Base-by-base conservation (phyloP, 148 eudicot species). In the Vaccinium corymbosum region DNA sequence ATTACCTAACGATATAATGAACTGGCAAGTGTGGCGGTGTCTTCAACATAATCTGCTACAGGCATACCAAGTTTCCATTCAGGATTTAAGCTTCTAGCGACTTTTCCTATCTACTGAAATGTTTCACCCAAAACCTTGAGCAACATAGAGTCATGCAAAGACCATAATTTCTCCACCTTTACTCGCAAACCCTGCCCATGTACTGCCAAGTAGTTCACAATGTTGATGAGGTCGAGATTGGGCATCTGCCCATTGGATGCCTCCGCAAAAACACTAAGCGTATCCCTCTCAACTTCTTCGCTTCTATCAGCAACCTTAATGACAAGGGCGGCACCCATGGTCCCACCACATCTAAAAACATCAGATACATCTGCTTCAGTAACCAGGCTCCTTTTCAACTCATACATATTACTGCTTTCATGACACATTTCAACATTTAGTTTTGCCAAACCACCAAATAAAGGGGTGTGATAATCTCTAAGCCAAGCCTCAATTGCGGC, bases 221-320 rank as follows among this genome's bases (percentile, higher is more conserved):
- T 89, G 86, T 95, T 97, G 73, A 97, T 93, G 80, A 97, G 97
- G 86, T 97, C 99, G 79, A 97, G 93, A 85, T 97, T 97, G 85
- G 99, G 99, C 98, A 97, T 97, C 81, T 97, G 99, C 78, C 97
- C 98, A 79, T 97, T 97, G 82, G 98, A 93, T 80, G 98, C 99
- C 90, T 97, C 99, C 17, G 99, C 95, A 90, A 89, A 93, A 59
- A 95, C 91, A 79, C 89, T 92, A 62, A 97, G 91, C n/a, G 90
- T 84, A 79, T 94, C 98, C 80, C 85, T 87, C 78, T 85, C 91
- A 35, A 76, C 75, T 27, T 88, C 89, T 35, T 76, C 62, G 27
- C 86, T 88, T 62, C 84, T 89, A 81, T 90, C 87, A 81, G 85
- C 84, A 86, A 93, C 99, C 88, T 97, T 94, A 76, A 97, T 90